Percentiles rank a stretch among this genome's conserved stretches.
Evolutionary conservation across 352 stramenopile species (phyloP).

Genomic region (Globisporangium cystogenes): DNA sequence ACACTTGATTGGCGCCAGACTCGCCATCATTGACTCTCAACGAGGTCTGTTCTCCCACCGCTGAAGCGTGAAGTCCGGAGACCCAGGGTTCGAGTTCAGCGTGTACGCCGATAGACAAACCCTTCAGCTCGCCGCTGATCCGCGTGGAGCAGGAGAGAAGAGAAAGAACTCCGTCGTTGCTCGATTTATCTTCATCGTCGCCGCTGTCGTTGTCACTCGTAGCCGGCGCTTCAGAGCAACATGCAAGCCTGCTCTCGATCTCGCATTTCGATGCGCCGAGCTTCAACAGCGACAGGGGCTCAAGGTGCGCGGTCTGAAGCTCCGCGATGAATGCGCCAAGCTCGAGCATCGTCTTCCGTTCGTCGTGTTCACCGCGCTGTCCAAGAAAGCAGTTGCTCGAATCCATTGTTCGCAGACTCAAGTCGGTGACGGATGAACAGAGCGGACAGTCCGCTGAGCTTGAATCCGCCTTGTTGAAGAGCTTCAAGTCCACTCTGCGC

Average conservation of each 20-base stretch:
- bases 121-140: constrained; percentile 10
- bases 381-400: constrained; percentile 4
- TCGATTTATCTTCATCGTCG: neutral
- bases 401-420: constrained; percentile 4
- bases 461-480: neutral
- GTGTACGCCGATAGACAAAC: neutral
- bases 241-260: constrained; percentile 9
- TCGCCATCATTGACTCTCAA: neutral
- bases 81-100: constrained; percentile 12
- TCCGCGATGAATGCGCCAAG: constrained; percentile 1
- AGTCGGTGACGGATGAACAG: neutral
- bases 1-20: too few relatives aligned
- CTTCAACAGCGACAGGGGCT: constrained; percentile 1
- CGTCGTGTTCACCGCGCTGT: neutral
- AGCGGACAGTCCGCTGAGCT: neutral
- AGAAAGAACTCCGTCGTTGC: neutral
- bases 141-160: constrained; percentile 1
- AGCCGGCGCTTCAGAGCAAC: neutral
- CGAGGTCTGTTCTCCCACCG: neutral
- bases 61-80: constrained; percentile 11
- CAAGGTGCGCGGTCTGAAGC: neutral
- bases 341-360: constrained; percentile 7
- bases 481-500: constrained; percentile 7
- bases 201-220: neutral
- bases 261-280: constrained; percentile 10